Evolutionary conservation across 1,284 basidiomycete genomes (phyloP).

Genomic region (Puccinia hordei): DNA sequence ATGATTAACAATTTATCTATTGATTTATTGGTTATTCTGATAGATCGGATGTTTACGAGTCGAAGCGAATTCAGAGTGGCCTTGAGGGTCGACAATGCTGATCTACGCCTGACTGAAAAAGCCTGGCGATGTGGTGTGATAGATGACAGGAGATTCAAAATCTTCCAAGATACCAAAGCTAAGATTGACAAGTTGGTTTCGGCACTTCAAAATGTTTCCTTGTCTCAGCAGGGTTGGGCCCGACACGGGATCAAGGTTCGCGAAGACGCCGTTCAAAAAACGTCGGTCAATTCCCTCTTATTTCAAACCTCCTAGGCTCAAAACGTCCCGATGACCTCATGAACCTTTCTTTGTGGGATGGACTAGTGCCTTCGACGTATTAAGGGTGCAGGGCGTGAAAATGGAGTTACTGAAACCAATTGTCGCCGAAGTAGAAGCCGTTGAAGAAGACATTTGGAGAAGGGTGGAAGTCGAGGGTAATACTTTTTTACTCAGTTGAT

Average conservation of each 20-base stretch:
- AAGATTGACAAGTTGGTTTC: conserved; percentile 65
- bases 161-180: conserved; percentile 63
- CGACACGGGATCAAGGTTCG: conserved; percentile 57
- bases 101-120: conserved; percentile 74
- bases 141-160: conserved; percentile 68
- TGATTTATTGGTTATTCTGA: background rate
- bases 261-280: conserved; percentile 57
- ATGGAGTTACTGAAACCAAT: conserved; percentile 63
- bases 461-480: conserved; percentile 74
- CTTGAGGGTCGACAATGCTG: conserved; percentile 83
- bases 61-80: conserved; percentile 85
- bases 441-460: conserved; percentile 66
- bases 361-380: conserved; percentile 72
- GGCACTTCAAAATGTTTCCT: conserved; percentile 62
- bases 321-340: background rate
- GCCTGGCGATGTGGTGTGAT: conserved; percentile 68
- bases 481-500: background rate
- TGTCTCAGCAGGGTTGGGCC: conserved; percentile 59
- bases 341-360: background rate
- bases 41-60: conserved; percentile 90
- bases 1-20: background rate
- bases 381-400: conserved; percentile 69
- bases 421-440: conserved; percentile 66
- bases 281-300: conserved; percentile 51
- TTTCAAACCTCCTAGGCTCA: background rate